phyloP scores from a whole-genome alignment of 1,284 basidiomycete genomes.

The Trametes polyzona region DNA sequence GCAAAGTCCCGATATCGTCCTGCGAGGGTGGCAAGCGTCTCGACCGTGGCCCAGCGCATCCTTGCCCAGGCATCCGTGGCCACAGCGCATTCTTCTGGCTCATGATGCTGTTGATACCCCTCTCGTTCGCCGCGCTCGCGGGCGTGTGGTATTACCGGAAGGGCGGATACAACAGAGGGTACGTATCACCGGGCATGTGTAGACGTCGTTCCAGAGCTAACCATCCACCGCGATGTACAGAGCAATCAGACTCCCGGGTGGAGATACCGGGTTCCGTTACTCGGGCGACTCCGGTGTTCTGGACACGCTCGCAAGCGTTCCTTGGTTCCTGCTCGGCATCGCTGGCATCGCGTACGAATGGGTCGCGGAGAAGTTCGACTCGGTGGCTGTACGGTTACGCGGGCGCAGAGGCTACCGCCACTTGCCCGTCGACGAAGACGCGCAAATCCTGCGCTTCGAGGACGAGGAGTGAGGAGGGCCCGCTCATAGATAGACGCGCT shows the following conservation, averaged over 20 bases:
- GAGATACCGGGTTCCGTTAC: constrained; percentile 48
- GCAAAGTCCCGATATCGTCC: constrained; percentile 84
- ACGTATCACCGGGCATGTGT: constrained; percentile 32
- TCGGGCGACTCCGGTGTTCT: constrained; percentile 55
- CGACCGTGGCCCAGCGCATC: constrained; percentile 73
- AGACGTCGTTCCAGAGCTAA: constrained; percentile 9
- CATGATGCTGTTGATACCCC: constrained; percentile 74
- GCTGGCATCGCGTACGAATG: constrained; percentile 75
- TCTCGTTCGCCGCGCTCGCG: constrained; percentile 71
- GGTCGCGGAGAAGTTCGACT: constrained; percentile 51
- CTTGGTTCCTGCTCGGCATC: constrained; percentile 85
- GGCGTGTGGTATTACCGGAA: constrained; percentile 81
- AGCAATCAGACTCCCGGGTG: constrained; percentile 77
- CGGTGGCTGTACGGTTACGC: constrained; percentile 49
- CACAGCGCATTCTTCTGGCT: constrained; percentile 85
- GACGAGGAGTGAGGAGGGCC: constrained; percentile 61
- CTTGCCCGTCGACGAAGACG: constrained; percentile 87
- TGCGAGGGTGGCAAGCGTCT: constrained; percentile 79
- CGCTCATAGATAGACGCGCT: not conserved
- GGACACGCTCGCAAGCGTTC: constrained; percentile 80
- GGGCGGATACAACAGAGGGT: constrained; percentile 75
- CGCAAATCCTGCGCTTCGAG: constrained; percentile 80
- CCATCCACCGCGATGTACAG: constrained; percentile 42
- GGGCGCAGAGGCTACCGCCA: constrained; percentile 77
- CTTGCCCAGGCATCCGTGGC: constrained; percentile 77